Base-by-base conservation (phyloP, 352 stramenopile genomes). In the Phytopythium aichiense region DNA sequence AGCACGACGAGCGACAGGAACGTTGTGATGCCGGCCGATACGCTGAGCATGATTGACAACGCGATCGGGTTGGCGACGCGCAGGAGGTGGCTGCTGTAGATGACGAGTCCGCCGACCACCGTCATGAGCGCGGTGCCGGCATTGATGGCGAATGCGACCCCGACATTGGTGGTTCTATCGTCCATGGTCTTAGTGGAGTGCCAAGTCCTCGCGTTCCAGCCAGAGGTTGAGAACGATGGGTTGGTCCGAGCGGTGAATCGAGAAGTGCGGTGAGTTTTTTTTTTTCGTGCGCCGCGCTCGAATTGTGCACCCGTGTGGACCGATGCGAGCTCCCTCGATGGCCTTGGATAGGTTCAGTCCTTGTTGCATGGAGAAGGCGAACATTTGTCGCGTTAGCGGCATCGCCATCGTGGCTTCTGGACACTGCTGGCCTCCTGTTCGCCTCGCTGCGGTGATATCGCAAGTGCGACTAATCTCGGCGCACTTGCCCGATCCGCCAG, bases 1-100 rank as follows among this genome's bases (percentile, higher is more conserved):
- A 87, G 81, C 56, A 91, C 64, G 0, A 89, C 66, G 28, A 92
- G 72, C 12, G 84, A 91, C 7, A 92, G 67, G 59, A 91, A 92
- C 23, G 89, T n/a, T 37, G 90, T 92, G 35, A 92, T 56, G 15
- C 82, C 82, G 5, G 74, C 76, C 0, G 80, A 84, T 30, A 92
- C 64, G 15, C 74, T 87, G 31, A 92, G 72, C 18, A 75, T 78
- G 40, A 75, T 73, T 16, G 82, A 73, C 28, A 92, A 54, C 1
- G 81, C 73, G 48, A 74, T 72, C 20, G 73, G 70, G 22, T 83
- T 89, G 7, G 75, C 79, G 20, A 87, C 53, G 31, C 71, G 76
- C 20, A 92, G 75, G 7, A 80, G 72, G 7, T 68, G 63, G 8
- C 68, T 69, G 28, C 69, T 85, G 61, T 81, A 91, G 56, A 92